phyloP scores from a whole-genome alignment of 2,329 filamentous ascomycete species.

The Rhynchosporium graminicola region DNA sequence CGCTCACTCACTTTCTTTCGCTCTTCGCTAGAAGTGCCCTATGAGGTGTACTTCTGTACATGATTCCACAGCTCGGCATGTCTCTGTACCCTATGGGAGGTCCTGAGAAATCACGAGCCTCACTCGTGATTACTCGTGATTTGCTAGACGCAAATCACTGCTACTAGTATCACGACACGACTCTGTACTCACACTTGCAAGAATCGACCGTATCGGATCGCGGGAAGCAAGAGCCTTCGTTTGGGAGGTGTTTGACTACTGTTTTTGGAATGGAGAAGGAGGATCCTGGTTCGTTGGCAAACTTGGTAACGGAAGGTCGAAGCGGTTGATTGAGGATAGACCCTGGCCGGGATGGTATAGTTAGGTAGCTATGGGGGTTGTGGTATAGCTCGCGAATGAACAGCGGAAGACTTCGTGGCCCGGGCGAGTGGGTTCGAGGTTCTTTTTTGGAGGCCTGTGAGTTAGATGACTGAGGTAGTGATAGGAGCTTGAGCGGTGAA shows the following conservation, averaged over 20 bases:
- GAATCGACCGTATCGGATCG: neutral
- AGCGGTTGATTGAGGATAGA: neutral
- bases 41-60: no score
- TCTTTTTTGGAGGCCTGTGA: neutral
- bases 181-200: neutral
- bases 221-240: constrained; percentile 2
- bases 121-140: no score
- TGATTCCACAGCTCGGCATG: no score
- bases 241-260: constrained; percentile 13
- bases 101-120: no score
- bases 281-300: neutral
- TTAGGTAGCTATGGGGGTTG: neutral
- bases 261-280: constrained; percentile 6
- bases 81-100: no score
- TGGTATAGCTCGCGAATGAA: constrained; percentile 2
- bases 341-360: neutral
- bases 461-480: neutral
- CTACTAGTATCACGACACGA: neutral
- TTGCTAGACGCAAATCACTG: no score
- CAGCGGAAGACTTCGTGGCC: neutral
- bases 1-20: no score
- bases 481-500: neutral
- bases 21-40: no score
- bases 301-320: neutral
- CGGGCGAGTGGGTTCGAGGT: neutral